These are phyloP conservation scores for Moniliophthora roreri DNA, from an alignment of 1,284 basidiomycete genomes.

Conservation along the genomic window DNA sequence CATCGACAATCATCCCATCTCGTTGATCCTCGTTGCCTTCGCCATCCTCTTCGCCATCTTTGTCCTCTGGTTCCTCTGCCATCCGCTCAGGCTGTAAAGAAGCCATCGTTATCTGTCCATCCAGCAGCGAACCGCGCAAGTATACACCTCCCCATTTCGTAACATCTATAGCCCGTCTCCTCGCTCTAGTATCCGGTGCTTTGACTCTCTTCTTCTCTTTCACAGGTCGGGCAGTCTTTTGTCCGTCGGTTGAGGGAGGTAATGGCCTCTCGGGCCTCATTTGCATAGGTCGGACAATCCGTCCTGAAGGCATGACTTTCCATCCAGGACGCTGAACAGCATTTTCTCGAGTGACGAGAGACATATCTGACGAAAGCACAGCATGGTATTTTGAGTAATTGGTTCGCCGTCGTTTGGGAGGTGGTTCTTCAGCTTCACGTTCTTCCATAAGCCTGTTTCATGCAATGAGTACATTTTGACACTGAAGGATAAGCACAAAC, in stretches of 20 bases:
- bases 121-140: slow-evolving; percentile 65
- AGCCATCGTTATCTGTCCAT: slow-evolving; percentile 21
- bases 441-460: slow-evolving; percentile 34
- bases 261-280: slow-evolving; percentile 64
- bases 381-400: slow-evolving; percentile 31
- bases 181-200: slow-evolving; percentile 46
- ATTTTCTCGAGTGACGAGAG: slow-evolving; percentile 56
- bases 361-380: slow-evolving; percentile 57
- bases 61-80: not conserved
- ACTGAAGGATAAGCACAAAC: slow-evolving; percentile 3
- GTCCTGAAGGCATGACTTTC: slow-evolving; percentile 64
- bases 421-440: slow-evolving; percentile 32
- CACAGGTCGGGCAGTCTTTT: slow-evolving; percentile 13
- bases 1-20: not conserved
- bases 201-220: slow-evolving; percentile 27
- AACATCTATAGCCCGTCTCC: slow-evolving; percentile 63
- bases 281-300: slow-evolving; percentile 61
- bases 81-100: not conserved
- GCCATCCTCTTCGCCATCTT: slow-evolving; percentile 15
- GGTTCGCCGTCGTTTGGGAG: slow-evolving; percentile 17
- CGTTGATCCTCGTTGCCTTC: not conserved
- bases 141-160: slow-evolving; percentile 64
- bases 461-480: not conserved
- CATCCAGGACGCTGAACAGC: slow-evolving; percentile 54
- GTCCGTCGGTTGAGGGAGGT: slow-evolving; percentile 38